Evolutionary conservation across 805 yeast species (phyloP).

Genomic region (Kregervanrija pseudodelftensis): DNA sequence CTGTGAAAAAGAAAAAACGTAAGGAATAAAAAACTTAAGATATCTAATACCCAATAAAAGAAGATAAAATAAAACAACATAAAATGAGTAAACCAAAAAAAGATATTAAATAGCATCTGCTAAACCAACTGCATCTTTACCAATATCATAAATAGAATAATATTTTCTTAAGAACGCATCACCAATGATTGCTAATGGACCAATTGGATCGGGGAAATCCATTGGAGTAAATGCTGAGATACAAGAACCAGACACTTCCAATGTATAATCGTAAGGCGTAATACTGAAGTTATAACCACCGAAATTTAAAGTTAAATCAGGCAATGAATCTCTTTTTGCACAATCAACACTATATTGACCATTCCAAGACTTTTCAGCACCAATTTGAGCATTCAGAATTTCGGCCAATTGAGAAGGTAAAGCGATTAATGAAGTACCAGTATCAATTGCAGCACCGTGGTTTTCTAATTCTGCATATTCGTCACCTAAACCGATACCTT

Average conservation of each 20-base stretch:
- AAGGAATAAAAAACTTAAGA: neutral
- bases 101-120: conserved; percentile 55
- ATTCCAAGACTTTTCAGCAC: conserved; percentile 95
- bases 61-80: neutral
- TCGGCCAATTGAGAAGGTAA: conserved; percentile 95
- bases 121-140: conserved; percentile 88
- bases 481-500: conserved; percentile 85
- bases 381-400: conserved; percentile 89
- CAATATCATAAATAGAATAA: conserved; percentile 90
- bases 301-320: conserved; percentile 86
- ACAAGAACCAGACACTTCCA: conserved; percentile 93
- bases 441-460: conserved; percentile 97
- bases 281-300: conserved; percentile 89
- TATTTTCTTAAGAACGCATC: conserved; percentile 94
- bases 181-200: conserved; percentile 93
- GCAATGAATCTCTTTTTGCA: conserved; percentile 72
- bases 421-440: conserved; percentile 95
- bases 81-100: neutral
- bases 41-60: too few species aligned
- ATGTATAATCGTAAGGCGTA: conserved; percentile 82
- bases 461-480: conserved; percentile 76
- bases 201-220: conserved; percentile 97
- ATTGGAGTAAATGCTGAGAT: conserved; percentile 93
- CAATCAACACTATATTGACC: conserved; percentile 96
- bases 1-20: too few species aligned